Evolutionary conservation across 2,329 filamentous ascomycete genomes (phyloP).

Genomic region (Paecilomyces niveus): DNA sequence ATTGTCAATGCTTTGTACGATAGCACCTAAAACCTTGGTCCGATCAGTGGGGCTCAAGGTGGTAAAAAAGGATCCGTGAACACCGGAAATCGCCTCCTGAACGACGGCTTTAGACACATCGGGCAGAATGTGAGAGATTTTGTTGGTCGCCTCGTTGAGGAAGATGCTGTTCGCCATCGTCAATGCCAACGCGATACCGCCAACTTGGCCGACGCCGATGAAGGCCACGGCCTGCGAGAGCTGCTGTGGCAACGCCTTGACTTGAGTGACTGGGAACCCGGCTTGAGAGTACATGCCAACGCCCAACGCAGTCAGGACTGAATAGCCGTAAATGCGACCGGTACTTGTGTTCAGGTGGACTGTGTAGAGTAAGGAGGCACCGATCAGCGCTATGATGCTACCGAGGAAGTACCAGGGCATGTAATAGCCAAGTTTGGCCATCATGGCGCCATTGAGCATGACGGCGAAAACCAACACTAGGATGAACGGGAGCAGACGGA

Average conservation of each 20-base stretch:
- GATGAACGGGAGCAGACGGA: background rate
- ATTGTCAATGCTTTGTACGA: background rate
- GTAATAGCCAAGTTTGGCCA: background rate
- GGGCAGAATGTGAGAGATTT: background rate
- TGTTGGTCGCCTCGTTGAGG: background rate
- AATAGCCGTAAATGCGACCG: background rate
- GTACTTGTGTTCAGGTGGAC: background rate
- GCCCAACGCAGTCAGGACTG: background rate
- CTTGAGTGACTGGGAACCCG: background rate
- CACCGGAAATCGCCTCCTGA: background rate
- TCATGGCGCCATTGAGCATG: background rate
- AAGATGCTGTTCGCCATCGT: background rate
- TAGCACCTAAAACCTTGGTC: background rate
- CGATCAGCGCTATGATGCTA: background rate
- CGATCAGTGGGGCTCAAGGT: background rate
- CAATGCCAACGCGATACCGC: background rate
- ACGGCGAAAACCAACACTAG: background rate
- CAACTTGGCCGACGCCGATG: background rate
- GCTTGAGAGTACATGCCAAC: background rate
- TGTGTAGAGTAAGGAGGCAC: background rate
- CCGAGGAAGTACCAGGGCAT: background rate
- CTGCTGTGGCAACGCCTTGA: background rate
- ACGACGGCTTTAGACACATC: background rate
- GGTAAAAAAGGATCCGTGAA: background rate
- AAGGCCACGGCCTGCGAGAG: background rate